Evolutionary conservation across 1,284 basidiomycete genomes (phyloP), one percentile per base, ranked within the genome.

Genomic region (Cryptococcus sp.): DNA sequence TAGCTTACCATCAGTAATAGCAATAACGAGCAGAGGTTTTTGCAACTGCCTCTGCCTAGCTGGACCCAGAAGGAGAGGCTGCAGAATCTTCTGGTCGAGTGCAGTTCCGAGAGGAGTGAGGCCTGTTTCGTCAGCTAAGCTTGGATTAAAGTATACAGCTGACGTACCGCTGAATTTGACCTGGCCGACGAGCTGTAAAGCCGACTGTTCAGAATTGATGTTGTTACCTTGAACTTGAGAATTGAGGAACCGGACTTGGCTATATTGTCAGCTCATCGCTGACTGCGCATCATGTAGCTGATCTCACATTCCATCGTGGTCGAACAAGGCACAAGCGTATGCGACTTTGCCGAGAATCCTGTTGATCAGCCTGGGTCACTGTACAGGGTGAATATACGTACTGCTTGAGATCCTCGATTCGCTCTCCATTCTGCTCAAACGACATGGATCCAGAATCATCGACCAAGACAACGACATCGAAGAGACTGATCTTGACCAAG

Each of bases 201-300:
- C 78, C 24, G 65, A 66, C 32, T 64, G 60, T 57, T 78, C 78
- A 25, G 58, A 68, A 50, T 66, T 72, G 62, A 78, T 74, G 60
- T 72, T 67, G 68, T 78, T 73, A 39, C 77, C 77, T 51, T 77
- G 69, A 23, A 72, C 54, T 36, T 64, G 62, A 36, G 70, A 74
- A 66, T 78, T 78, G 67, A 78, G 74, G 73, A 79, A 78, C 52
- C 75, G 67, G 45, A 77, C 68, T 59, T 70, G 64, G 56, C 63
- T 64, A 45, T 3, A 51, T 28, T 28, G 28, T 28, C 11, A 28
- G 28, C 28, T 13, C 10, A 32, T 45, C 32, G 22, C 23, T n/a
- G n/a, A n/a, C n/a, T 28, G 28, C 4, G 28, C 28, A 28, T 28
- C 5, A 28, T 28, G 28, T 11, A 28, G 28, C 11, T 28, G 28